phyloP scores from a whole-genome alignment of 129 eudicot species.

The Artemisia annua region DNA sequence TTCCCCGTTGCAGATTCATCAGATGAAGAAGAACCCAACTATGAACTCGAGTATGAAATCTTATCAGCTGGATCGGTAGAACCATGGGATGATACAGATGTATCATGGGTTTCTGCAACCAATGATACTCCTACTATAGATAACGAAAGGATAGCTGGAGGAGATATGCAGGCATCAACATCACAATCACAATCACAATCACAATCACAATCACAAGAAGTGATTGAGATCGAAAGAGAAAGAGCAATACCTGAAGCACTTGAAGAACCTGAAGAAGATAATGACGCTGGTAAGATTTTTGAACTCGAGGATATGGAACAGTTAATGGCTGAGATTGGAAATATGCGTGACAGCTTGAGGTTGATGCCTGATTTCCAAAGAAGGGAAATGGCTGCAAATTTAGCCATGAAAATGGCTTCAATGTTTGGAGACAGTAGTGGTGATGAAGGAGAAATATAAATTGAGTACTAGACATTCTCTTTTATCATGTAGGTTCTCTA shows the following conservation, averaged over 20 bases:
- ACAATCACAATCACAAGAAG: constrained; percentile 27
- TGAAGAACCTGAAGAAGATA: constrained; percentile 35
- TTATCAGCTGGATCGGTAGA: constrained; percentile 82
- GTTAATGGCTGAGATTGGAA: constrained; percentile 85
- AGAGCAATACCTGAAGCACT: constrained; percentile 18
- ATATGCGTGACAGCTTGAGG: constrained; percentile 68
- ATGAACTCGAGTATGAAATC: constrained; percentile 80
- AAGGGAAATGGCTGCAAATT: constrained; percentile 87
- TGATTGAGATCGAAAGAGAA: constrained; percentile 34
- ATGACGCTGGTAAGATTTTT: constrained; percentile 46
- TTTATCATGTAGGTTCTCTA: background rate
- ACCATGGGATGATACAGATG: constrained; percentile 72
- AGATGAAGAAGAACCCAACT: constrained; percentile 84
- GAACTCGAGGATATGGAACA: constrained; percentile 85
- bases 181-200: too few species aligned
- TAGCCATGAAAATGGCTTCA: constrained; percentile 93
- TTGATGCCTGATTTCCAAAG: constrained; percentile 94
- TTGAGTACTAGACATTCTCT: background rate
- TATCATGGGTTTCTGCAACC: constrained; percentile 74
- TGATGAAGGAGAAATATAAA: constrained; percentile 41
- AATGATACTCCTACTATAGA: constrained; percentile 9
- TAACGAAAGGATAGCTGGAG: constrained; percentile 26
- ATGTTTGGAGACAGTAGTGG: constrained; percentile 87
- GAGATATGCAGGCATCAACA: constrained; percentile 50
- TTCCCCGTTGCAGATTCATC: constrained; percentile 59